A percentile compares a stretch with the other conserved stretches of the same genome.
These are phyloP conservation scores for Phytophthora litchii DNA, from an alignment of 352 stramenopile genomes.

Conservation along the genomic window DNA sequence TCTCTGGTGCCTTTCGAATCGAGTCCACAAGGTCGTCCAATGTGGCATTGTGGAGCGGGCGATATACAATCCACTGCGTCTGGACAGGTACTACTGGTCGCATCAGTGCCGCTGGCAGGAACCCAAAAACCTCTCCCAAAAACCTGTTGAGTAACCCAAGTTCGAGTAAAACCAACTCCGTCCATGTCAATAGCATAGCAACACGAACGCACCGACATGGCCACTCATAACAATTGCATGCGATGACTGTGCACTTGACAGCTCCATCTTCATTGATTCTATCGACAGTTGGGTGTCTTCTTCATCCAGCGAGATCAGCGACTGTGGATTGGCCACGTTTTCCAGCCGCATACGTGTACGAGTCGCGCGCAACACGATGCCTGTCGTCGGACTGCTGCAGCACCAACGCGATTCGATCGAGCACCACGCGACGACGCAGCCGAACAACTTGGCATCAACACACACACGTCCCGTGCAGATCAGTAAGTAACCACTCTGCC, in stretches of 20 bases:
- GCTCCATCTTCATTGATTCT: conserved; percentile 6
- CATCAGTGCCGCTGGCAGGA: conserved; percentile 46
- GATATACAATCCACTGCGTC: conserved; percentile 68
- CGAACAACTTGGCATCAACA: conserved; percentile 42
- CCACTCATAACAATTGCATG: conserved; percentile 51
- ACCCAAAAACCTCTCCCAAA: no score
- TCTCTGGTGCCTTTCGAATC: conserved; percentile 38
- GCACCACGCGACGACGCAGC: conserved; percentile 47
- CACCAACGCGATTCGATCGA: conserved; percentile 37
- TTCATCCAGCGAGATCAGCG: conserved; percentile 17
- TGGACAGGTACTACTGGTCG: conserved; percentile 30
- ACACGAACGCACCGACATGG: conserved; percentile 37
- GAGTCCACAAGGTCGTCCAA: conserved; percentile 46
- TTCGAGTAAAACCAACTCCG: neutral
- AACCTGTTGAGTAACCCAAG: conserved; percentile 19
- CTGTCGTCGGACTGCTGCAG: neutral
- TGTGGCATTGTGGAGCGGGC: conserved; percentile 47
- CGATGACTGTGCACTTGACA: conserved; percentile 13
- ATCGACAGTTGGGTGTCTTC: conserved; percentile 19
- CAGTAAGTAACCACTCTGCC: conserved; percentile 1
- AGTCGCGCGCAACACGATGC: conserved; percentile 24
- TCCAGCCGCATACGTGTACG: conserved; percentile 38
- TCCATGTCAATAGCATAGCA: neutral
- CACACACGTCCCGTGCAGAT: conserved; percentile 12
- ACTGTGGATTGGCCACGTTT: conserved; percentile 7